Evolutionary conservation across 176 grass and related monocot genomes (phyloP).

Genomic region (Oryza meyeriana): DNA sequence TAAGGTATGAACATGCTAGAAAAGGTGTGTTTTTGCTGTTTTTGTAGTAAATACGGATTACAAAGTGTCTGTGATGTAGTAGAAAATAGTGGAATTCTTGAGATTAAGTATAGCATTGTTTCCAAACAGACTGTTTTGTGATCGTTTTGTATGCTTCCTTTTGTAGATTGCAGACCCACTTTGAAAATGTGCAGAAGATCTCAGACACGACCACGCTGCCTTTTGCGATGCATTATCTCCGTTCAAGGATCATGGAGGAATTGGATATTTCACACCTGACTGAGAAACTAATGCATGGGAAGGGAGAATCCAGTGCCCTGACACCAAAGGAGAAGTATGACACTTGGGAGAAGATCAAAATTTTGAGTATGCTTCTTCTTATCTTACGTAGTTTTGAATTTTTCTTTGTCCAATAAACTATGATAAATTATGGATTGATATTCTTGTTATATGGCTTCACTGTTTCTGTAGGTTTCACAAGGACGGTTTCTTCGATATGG

Average conservation of each 20-base stretch:
- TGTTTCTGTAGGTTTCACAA: constrained; percentile 73
- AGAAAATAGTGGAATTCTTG: neutral
- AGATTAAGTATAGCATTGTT: neutral
- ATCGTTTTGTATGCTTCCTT: neutral
- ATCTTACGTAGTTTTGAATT: neutral
- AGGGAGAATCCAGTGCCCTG: constrained; percentile 52
- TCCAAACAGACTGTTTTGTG: neutral
- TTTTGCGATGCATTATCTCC: constrained; percentile 82
- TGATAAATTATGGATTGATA: neutral
- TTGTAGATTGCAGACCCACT: constrained; percentile 76
- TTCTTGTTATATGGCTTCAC: neutral
- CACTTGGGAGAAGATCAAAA: constrained; percentile 87
- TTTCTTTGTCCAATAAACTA: neutral
- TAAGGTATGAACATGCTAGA: neutral
- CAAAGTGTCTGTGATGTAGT: neutral
- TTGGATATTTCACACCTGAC: constrained; percentile 79
- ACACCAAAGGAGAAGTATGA: constrained; percentile 64
- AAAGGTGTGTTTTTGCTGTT: neutral
- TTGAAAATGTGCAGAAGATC: constrained; percentile 80
- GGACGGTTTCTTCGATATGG: constrained; percentile 78
- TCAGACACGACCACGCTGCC: constrained; percentile 82
- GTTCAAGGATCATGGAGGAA: constrained; percentile 54
- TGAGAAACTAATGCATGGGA: constrained; percentile 75
- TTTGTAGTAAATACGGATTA: neutral
- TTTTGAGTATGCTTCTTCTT: constrained; percentile 58